These are phyloP conservation scores for Rickenella mellea DNA, from an alignment of 768 basidiomycete genomes.

Conservation along the genomic window DNA sequence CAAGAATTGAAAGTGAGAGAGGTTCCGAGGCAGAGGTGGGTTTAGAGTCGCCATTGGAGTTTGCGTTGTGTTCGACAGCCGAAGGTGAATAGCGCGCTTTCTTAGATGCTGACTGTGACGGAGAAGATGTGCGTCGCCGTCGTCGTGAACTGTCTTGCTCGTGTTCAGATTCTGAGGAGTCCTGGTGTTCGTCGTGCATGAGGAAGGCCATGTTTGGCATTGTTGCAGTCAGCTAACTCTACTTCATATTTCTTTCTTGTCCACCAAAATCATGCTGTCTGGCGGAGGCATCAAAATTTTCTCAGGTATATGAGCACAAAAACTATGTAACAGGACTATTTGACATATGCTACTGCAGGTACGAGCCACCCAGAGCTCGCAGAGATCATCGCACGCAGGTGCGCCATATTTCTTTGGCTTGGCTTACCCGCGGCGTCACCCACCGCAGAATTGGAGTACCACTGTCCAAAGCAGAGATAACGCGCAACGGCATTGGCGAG, in stretches of 20 bases:
- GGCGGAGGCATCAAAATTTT: conserved; percentile 52
- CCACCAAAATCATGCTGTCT: no score
- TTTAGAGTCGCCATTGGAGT: conserved; percentile 13
- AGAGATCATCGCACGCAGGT: conserved; percentile 89
- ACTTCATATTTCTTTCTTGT: no score
- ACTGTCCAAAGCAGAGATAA: conserved; percentile 80
- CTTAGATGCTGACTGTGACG: no score
- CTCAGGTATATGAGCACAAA: conserved; percentile 31
- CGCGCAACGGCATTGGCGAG: conserved; percentile 78
- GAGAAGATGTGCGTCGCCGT: no score
- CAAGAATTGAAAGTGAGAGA: conserved; percentile 72
- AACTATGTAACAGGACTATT: conserved; percentile 1
- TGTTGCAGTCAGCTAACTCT: no score
- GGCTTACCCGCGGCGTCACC: conserved; percentile 5
- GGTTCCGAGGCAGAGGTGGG: conserved; percentile 37
- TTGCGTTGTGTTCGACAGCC: conserved; percentile 19
- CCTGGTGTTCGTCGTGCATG: conserved; percentile 16
- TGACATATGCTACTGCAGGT: conserved; percentile 34
- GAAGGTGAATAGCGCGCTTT: conserved; percentile 27
- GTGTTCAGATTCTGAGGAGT: conserved; percentile 17
- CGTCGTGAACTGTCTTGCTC: conserved; percentile 21
- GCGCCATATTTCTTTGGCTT: conserved; percentile 14
- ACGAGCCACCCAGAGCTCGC: conserved; percentile 95
- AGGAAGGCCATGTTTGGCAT: no score
- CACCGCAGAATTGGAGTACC: conserved; percentile 74